These are phyloP conservation scores for Rhipidocladum racemiflorum DNA, from an alignment of 176 grass and related monocot species.

Conservation along the genomic window DNA sequence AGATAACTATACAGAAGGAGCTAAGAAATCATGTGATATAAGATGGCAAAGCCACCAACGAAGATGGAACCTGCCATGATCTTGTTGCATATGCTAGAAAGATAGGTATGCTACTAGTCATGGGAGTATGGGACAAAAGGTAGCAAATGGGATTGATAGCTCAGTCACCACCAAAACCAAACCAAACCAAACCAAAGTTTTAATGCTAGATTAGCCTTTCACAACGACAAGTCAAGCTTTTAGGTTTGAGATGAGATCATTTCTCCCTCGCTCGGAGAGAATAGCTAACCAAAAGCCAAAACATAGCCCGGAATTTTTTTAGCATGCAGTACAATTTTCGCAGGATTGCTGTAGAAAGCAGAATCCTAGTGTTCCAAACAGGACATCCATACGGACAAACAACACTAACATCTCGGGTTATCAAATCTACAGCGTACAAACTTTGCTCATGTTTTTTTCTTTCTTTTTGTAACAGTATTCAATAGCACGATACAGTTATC, in stretches of 20 bases:
- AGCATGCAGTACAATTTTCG: not conserved
- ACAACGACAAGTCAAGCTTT: slow-evolving; percentile 36
- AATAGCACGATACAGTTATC: not conserved
- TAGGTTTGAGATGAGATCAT: slow-evolving; percentile 27
- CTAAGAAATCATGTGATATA: not conserved
- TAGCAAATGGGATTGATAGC: not conserved
- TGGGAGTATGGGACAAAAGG: too few relatives aligned
- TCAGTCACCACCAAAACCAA: slow-evolving; percentile 14
- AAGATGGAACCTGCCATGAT: not conserved
- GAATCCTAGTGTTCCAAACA: not conserved
- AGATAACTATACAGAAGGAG: not conserved
- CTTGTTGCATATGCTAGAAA: not conserved
- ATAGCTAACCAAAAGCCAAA: not conserved
- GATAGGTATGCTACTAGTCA: not conserved
- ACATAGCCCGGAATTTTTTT: not conserved
- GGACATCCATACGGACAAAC: not conserved
- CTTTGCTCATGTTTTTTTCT: not conserved
- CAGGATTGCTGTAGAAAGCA: not conserved
- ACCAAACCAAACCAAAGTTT: slow-evolving; percentile 5
- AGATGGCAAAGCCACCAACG: not conserved
- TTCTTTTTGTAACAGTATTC: not conserved
- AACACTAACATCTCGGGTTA: not conserved
- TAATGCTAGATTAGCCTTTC: slow-evolving; percentile 17
- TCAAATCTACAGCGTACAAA: not conserved
- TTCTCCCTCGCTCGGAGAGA: not conserved